phyloP scores from a whole-genome alignment of 345 rosid species.

The sweet orange (Citrus sinensis) region DNA sequence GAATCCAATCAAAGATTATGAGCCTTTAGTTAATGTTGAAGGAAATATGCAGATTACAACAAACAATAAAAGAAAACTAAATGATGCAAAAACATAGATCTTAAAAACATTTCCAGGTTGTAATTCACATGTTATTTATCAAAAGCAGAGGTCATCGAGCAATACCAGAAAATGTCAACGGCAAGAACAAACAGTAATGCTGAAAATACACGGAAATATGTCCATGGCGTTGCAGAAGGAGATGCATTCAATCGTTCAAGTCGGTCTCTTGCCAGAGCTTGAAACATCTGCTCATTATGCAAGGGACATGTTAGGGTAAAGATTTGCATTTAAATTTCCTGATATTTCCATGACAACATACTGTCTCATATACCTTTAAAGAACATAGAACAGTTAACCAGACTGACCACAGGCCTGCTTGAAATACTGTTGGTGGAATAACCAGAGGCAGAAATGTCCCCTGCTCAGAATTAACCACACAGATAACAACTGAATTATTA shows the following conservation, averaged over 20 bases:
- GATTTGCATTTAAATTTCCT: neutral
- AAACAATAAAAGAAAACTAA: neutral
- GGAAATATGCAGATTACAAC: neutral
- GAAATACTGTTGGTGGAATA: conserved; percentile 79
- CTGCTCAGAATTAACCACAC: conserved; percentile 37
- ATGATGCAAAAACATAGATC: neutral
- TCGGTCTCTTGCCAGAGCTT: conserved; percentile 97
- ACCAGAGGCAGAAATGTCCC: conserved; percentile 90
- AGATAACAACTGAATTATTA: conserved; percentile 1
- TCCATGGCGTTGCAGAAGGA: conserved; percentile 86
- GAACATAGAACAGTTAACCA: conserved; percentile 88
- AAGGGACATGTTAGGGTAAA: conserved; percentile 3
- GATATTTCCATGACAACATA: conserved; percentile 7
- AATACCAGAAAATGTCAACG: conserved; percentile 77
- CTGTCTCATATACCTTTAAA: conserved; percentile 56
- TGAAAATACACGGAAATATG: conserved; percentile 85
- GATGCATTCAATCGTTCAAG: conserved; percentile 95
- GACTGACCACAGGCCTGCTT: conserved; percentile 78
- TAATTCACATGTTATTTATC: neutral
- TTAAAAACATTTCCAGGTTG: neutral
- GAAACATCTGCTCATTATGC: conserved; percentile 71
- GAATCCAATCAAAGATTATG: neutral
- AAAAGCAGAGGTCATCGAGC: conserved; percentile 18
- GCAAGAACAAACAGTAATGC: conserved; percentile 70
- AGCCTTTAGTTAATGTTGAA: neutral